Evolutionary conservation across 1,139 yeast species (phyloP).

Genomic region (Starmera stellimalicola): DNA sequence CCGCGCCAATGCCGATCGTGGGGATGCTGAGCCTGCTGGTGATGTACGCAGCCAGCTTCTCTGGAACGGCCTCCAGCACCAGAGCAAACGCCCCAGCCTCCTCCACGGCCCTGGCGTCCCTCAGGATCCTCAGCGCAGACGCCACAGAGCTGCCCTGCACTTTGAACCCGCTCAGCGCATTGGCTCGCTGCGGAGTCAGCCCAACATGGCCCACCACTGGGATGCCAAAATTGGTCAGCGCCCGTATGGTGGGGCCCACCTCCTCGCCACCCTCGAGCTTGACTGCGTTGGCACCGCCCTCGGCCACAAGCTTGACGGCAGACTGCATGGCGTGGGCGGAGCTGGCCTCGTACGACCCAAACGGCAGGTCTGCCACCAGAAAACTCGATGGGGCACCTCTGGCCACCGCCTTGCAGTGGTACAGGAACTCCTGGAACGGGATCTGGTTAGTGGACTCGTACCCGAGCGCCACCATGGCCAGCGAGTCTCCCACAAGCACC

Average conservation of each 20-base stretch:
- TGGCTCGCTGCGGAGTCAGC: constrained; percentile 79
- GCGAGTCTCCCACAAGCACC: constrained; percentile 80
- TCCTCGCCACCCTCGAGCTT: constrained; percentile 82
- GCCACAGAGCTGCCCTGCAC: constrained; percentile 62
- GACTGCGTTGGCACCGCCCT: constrained; percentile 61
- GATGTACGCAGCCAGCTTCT: constrained; percentile 54
- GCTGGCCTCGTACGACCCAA: constrained; percentile 71
- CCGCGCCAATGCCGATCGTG: constrained; percentile 95
- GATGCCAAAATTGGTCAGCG: constrained; percentile 58
- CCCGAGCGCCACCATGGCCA: constrained; percentile 89
- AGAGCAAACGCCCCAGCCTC: constrained; percentile 70
- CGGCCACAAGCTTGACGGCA: constrained; percentile 50
- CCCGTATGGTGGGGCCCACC: constrained; percentile 37
- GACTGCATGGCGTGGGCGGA: constrained; percentile 55
- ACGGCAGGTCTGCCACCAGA: constrained; percentile 82
- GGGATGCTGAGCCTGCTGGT: constrained; percentile 59
- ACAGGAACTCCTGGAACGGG: constrained; percentile 60
- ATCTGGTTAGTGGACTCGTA: constrained; percentile 69
- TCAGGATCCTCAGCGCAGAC: constrained; percentile 48
- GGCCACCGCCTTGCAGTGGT: constrained; percentile 66
- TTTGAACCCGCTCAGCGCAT: constrained; percentile 76
- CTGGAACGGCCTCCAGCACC: constrained; percentile 83
- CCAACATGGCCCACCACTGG: constrained; percentile 94
- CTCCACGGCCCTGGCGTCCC: constrained; percentile 65
- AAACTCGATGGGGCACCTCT: constrained; percentile 62